A percentile compares a stretch with the other conserved stretches of the same genome.
phyloP scores from a whole-genome alignment of 1,284 basidiomycete species.

The Papiliotrema fonsecae region DNA sequence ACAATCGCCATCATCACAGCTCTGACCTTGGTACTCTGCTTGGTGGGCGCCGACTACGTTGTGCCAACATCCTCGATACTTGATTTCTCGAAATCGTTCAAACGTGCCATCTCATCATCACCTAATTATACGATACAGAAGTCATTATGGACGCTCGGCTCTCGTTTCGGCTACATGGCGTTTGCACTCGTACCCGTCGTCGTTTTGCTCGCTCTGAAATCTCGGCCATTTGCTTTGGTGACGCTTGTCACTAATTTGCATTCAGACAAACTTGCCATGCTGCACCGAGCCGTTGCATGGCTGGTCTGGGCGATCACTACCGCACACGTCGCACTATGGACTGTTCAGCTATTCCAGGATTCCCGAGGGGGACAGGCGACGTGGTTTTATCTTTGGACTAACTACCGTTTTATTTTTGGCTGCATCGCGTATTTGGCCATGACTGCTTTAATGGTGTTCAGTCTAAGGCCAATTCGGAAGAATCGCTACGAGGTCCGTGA shows the following conservation, averaged over 20 bases:
- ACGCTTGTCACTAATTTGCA: constrained; percentile 66
- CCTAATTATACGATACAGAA: constrained; percentile 64
- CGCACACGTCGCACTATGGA: constrained; percentile 70
- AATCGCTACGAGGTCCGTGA: constrained; percentile 61
- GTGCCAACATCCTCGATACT: constrained; percentile 55
- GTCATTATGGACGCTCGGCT: constrained; percentile 71
- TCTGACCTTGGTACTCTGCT: constrained; percentile 52
- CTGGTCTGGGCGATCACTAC: constrained; percentile 67
- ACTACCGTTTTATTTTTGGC: constrained; percentile 68
- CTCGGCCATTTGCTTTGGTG: constrained; percentile 73
- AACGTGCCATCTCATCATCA: constrained; percentile 13
- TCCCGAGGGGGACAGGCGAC: constrained; percentile 54
- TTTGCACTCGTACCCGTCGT: constrained; percentile 73
- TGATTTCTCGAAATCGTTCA: constrained; percentile 41
- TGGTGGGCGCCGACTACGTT: constrained; percentile 72
- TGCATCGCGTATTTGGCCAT: constrained; percentile 67
- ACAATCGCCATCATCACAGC: constrained; percentile 51
- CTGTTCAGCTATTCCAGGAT: constrained; percentile 63
- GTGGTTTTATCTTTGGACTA: constrained; percentile 62
- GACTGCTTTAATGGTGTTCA: constrained; percentile 62
- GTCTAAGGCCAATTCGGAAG: constrained; percentile 61
- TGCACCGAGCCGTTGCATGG: constrained; percentile 69
- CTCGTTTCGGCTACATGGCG: constrained; percentile 68
- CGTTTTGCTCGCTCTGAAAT: constrained; percentile 72
- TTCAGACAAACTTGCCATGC: constrained; percentile 69